Base-by-base conservation (phyloP, 177 flowering plant genomes). In the Vitis hybrid region DNA sequence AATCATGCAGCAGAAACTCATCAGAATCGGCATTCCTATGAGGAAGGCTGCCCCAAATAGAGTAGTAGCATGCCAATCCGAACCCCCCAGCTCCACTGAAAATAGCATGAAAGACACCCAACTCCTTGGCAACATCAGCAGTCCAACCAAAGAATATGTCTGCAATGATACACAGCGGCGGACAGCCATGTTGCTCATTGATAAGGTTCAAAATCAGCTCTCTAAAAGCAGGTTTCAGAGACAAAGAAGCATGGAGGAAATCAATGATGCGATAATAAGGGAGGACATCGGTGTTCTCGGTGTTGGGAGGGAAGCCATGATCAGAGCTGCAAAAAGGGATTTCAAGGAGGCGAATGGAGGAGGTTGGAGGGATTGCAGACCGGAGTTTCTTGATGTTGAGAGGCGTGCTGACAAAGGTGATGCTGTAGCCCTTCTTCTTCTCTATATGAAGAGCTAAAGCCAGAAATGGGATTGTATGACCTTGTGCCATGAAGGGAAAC, bases 81-180 rank as follows among this genome's bases (percentile, higher is more conserved):
- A 18, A 79, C 2, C 70, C 86, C 8, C 87, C 77, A 14, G 73
- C 50, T 2, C 75, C 76, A 64, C 75, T 74, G 70, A 86, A 86
- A 6, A 82, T 46, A 0, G 67, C 81, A 56, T 83, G 82, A 56
- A 73, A 84, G 11, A 78, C 50, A 3, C 79, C 79, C 12, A 80
- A 68, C 66, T 84, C 84, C 4, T 62, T 59, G 11, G 81, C 79
- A 4, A 82, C 72, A 10, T 59, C 64, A 1, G 75, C 81, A 0
- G 81, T 63, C 89, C 87, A 86, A 1, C 82, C 83, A 21, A 86
- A 78, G 74, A 86, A 82, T 8, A 82, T 66, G 65, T 86, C 87
- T 9, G 78, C 70, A 27, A 86, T 71, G 5, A 82, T 67, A 32
- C 81, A 79, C 8, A 81, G 72, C 0, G 81, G 78, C 2, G 11